A percentile compares a stretch with the other conserved stretches of the same genome.
Conservation (phyloP, 768 basidiomycete genomes). For the Ramaria rubella region DNA sequence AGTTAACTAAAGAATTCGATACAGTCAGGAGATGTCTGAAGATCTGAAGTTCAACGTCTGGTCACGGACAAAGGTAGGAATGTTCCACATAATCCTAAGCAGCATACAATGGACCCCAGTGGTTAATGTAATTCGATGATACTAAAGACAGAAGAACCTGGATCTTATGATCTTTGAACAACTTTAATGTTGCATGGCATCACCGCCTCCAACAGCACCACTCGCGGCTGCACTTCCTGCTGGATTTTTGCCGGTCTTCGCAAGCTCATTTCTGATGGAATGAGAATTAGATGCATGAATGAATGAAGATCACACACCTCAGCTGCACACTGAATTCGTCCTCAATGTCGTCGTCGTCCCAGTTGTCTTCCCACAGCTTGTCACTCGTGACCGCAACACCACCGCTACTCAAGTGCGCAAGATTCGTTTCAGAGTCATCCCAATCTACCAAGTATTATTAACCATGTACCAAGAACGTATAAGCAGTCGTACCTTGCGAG, state of each 20-base stretch:
- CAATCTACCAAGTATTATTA: conserved; percentile 52
- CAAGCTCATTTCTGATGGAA: conserved; percentile 53
- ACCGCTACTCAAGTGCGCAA: conserved; percentile 69
- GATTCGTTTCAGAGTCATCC: conserved; percentile 79
- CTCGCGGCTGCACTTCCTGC: neutral
- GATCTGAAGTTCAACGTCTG: too few relatives aligned
- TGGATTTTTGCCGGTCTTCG: conserved; percentile 46
- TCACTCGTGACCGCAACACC: conserved; percentile 76
- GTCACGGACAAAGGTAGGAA: too few relatives aligned
- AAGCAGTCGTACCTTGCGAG: conserved; percentile 58
- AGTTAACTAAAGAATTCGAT: too few relatives aligned
- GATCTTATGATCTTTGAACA: too few relatives aligned
- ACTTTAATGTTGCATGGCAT: conserved; percentile 49
- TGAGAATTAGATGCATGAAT: neutral
- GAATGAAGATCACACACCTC: conserved; percentile 51
- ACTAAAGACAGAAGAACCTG: too few relatives aligned
- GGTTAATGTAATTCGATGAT: too few relatives aligned
- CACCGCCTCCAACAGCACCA: conserved; percentile 7
- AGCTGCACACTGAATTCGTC: conserved; percentile 95
- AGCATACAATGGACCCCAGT: too few relatives aligned
- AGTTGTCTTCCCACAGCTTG: conserved; percentile 98
- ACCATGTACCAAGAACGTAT: neutral
- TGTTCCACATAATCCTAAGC: too few relatives aligned
- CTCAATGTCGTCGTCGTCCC: conserved; percentile 99
- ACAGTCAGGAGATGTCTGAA: too few relatives aligned